Conservation (phyloP, 345 rosid genomes). For the Garcia nutans region DNA sequence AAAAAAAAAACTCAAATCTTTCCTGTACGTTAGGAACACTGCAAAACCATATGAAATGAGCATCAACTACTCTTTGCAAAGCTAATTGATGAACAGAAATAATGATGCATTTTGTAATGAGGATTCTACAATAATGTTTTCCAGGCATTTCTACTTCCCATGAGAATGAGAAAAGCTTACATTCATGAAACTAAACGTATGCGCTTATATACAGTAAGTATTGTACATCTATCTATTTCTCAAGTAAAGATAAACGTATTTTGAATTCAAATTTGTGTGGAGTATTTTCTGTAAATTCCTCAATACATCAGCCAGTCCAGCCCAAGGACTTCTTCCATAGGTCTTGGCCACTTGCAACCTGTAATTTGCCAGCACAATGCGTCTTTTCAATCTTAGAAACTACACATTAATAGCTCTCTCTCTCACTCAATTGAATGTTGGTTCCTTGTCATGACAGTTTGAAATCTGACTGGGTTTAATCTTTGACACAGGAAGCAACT, state of each 20-base stretch:
- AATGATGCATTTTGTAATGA: neutral
- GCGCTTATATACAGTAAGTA: conserved; percentile 1
- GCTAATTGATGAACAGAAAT: neutral
- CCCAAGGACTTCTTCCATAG: neutral
- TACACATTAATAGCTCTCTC: neutral
- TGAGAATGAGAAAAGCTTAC: neutral
- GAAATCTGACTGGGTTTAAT: neutral
- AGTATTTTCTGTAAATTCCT: neutral
- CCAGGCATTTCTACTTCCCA: neutral
- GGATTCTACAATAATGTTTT: neutral
- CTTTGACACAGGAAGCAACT: neutral
- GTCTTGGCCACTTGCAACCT: conserved; percentile 8
- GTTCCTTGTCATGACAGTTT: neutral
- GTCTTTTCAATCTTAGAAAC: too few relatives aligned
- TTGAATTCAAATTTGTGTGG: neutral
- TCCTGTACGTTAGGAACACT: too few relatives aligned
- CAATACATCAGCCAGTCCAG: neutral
- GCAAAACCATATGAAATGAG: too few relatives aligned
- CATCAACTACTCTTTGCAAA: too few relatives aligned
- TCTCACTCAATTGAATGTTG: neutral
- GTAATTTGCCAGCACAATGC: neutral
- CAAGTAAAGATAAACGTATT: neutral
- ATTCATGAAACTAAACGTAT: neutral
- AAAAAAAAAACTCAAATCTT: too few relatives aligned
- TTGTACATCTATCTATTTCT: neutral